phyloP scores from a whole-genome alignment of 2,329 filamentous ascomycete genomes.

The Dactylellina haptotyla region DNA sequence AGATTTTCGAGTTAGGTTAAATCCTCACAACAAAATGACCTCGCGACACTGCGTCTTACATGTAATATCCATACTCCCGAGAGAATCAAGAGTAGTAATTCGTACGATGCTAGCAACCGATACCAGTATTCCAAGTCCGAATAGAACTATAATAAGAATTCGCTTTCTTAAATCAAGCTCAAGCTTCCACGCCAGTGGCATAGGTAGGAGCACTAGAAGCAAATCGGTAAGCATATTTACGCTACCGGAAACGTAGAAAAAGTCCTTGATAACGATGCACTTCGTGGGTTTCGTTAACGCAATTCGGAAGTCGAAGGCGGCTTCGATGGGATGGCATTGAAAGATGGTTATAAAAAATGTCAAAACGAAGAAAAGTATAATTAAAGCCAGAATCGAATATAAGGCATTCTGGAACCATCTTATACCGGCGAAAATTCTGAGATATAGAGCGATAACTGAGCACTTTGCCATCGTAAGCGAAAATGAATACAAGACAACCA shows the following conservation, averaged over 20 bases:
- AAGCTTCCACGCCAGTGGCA: slow-evolving; percentile 17
- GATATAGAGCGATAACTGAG: slow-evolving; percentile 17
- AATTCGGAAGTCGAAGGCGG: slow-evolving; percentile 1
- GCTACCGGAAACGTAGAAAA: slow-evolving; percentile 15
- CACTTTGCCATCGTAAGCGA: slow-evolving; percentile 21
- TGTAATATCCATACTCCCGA: slow-evolving; percentile 1
- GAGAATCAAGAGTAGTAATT: background rate
- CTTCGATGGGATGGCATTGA: slow-evolving; percentile 6
- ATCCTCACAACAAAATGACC: too few relatives aligned
- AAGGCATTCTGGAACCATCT: slow-evolving; percentile 11
- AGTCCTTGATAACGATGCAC: slow-evolving; percentile 6
- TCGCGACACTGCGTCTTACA: too few relatives aligned
- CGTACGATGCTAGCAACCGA: slow-evolving; percentile 10
- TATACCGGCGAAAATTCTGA: slow-evolving; percentile 8
- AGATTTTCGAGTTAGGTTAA: background rate
- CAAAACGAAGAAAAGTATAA: slow-evolving; percentile 6
- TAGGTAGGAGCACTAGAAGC: slow-evolving; percentile 6
- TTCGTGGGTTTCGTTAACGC: background rate
- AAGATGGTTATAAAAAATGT: slow-evolving; percentile 14
- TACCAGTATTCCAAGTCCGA: slow-evolving; percentile 12
- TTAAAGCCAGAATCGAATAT: background rate
- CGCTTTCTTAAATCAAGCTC: background rate
- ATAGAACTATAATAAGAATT: slow-evolving; percentile 6
- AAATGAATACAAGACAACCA: slow-evolving; percentile 7
- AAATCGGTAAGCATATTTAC: slow-evolving; percentile 13